Evolutionary conservation across 2,329 filamentous ascomycete genomes (phyloP).

Genomic region (Pseudogymnoascus sp.): DNA sequence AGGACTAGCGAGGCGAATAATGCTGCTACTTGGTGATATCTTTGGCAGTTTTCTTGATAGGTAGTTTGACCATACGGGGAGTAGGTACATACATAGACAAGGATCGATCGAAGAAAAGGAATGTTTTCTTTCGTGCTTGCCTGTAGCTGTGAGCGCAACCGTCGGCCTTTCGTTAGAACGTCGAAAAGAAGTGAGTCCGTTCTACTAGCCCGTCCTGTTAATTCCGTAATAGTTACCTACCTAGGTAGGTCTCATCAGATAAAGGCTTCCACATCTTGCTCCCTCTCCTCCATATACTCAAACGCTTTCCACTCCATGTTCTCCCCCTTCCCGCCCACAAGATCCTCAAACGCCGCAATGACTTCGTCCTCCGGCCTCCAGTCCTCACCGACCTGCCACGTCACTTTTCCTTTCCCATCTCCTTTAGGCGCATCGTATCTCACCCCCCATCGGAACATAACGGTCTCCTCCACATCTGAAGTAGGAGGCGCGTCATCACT

Average conservation of each 20-base stretch:
- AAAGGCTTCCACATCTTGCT: neutral
- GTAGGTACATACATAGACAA: constrained; percentile 3
- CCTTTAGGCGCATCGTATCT: constrained; percentile 15
- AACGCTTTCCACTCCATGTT: constrained; percentile 8
- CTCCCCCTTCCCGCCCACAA: constrained; percentile 12
- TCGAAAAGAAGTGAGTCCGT: neutral
- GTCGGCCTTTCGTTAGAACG: neutral
- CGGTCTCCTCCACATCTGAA: neutral
- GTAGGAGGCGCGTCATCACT: constrained; percentile 1
- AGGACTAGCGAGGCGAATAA: neutral
- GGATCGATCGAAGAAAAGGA: neutral
- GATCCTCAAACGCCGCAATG: constrained; percentile 14
- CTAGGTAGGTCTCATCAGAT: neutral
- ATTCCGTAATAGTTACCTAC: constrained; percentile 3
- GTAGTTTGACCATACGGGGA: neutral
- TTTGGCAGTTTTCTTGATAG: neutral
- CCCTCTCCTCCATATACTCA: neutral
- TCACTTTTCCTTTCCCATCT: constrained; percentile 13
- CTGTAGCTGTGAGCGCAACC: neutral
- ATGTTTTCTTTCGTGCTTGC: neutral
- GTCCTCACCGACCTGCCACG: constrained; percentile 16
- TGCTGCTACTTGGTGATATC: neutral
- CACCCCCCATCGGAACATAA: constrained; percentile 18
- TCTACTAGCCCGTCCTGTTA: neutral
- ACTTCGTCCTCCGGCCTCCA: constrained; percentile 17